Conservation (phyloP, 2,329 filamentous ascomycete species). For the Aspergillus alliaceus region DNA sequence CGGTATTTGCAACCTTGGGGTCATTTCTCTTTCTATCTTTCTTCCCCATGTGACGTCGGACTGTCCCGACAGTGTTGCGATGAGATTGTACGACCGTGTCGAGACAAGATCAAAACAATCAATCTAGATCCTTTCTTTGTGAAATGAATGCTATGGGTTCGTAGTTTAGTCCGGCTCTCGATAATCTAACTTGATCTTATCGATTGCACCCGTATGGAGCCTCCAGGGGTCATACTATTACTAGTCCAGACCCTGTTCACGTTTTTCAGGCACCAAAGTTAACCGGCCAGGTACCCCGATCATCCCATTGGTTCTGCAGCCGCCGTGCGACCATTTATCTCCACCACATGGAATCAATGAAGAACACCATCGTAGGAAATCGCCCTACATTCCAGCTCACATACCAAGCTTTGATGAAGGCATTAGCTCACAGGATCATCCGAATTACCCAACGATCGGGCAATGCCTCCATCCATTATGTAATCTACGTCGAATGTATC, state of each 20-base stretch:
- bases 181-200: neutral
- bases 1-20: too few species aligned
- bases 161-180: neutral
- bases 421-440: neutral
- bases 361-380: neutral
- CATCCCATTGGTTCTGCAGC: neutral
- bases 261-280: neutral
- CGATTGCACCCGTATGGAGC: neutral
- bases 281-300: neutral
- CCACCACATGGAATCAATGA: neutral
- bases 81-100: neutral
- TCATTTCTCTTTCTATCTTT: neutral
- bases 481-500: neutral
- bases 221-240: too few species aligned
- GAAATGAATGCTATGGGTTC: neutral
- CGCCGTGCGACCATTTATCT: neutral
- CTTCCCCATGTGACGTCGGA: neutral
- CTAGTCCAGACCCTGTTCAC: too few species aligned
- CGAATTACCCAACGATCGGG: neutral
- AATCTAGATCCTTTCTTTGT: neutral
- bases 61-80: neutral
- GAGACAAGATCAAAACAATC: neutral
- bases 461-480: neutral
- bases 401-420: neutral
- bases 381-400: too few species aligned